A percentile compares a stretch with the other conserved stretches of the same genome.
phyloP scores from a whole-genome alignment of 768 basidiomycete genomes.

The Sarcodon aspratus region DNA sequence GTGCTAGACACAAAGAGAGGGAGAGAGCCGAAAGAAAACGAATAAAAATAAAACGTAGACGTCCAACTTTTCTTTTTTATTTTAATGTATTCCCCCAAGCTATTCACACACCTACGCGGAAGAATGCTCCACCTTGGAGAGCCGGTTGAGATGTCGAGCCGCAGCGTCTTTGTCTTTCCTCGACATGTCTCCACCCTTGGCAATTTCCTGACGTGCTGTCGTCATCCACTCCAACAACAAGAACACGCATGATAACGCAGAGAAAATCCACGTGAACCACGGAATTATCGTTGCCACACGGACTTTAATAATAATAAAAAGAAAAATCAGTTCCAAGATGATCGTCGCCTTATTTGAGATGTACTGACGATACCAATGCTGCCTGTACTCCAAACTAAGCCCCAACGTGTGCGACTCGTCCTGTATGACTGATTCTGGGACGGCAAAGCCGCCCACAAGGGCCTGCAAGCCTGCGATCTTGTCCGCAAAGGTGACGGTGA shows the following conservation, averaged over 20 bases:
- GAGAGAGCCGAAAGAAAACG: too few relatives aligned
- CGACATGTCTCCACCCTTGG: too few relatives aligned
- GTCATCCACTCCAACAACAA: constrained; percentile 11
- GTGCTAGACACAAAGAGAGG: too few relatives aligned
- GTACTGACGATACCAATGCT: constrained; percentile 36
- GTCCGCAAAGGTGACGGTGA: constrained; percentile 33
- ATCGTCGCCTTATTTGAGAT: background rate
- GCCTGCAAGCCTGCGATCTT: constrained; percentile 34
- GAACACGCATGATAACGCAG: constrained; percentile 23
- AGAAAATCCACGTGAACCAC: constrained; percentile 38
- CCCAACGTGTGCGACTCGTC: constrained; percentile 24
- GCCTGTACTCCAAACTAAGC: constrained; percentile 28
- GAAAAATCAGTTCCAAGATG: background rate
- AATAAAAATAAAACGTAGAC: too few relatives aligned
- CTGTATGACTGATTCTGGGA: constrained; percentile 28
- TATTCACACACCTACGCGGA: too few relatives aligned
- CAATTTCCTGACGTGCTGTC: too few relatives aligned
- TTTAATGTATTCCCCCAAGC: too few relatives aligned
- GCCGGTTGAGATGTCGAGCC: too few relatives aligned
- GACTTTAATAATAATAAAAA: constrained; percentile 22
- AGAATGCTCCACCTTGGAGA: too few relatives aligned
- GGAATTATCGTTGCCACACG: constrained; percentile 36
- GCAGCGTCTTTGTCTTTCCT: too few relatives aligned
- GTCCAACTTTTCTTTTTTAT: too few relatives aligned
- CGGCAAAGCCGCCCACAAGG: constrained; percentile 20